Evolutionary conservation across 371 early-diverging fungal genomes (phyloP).

Genomic region (Syncephalis plumigaleata): DNA sequence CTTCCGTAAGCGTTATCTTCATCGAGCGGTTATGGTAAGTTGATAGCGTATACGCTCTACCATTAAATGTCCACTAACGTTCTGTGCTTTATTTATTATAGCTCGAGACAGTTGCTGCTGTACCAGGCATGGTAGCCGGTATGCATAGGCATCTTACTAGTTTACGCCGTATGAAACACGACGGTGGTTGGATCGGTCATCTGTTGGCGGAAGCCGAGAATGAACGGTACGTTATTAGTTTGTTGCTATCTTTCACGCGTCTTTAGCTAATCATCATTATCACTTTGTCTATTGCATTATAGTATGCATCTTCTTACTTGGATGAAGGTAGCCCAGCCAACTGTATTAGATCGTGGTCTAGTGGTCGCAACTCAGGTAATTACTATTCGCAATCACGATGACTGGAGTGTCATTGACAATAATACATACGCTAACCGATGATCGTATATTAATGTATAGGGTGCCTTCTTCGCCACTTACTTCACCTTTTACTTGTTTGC

Average conservation of each 20-base stretch:
- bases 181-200: slow-evolving; percentile 76
- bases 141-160: slow-evolving; percentile 59
- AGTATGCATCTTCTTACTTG: slow-evolving; percentile 80
- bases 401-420: too few relatives aligned
- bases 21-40: slow-evolving; percentile 49
- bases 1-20: slow-evolving; percentile 61
- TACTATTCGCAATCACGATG: too few relatives aligned
- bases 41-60: slow-evolving; percentile 7
- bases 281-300: slow-evolving; percentile 5
- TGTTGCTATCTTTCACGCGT: background rate
- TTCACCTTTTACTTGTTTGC: slow-evolving; percentile 66
- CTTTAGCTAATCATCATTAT: background rate
- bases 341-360: slow-evolving; percentile 36
- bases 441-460: slow-evolving; percentile 34
- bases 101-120: too few relatives aligned
- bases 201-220: slow-evolving; percentile 82
- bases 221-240: slow-evolving; percentile 18
- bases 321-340: slow-evolving; percentile 60
- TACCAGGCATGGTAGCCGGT: too few relatives aligned
- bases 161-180: slow-evolving; percentile 62
- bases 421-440: background rate
- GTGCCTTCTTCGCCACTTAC: slow-evolving; percentile 81
- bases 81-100: too few relatives aligned
- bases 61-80: too few relatives aligned
- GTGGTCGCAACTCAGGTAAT: slow-evolving; percentile 29